These are phyloP conservation scores for Xerocomellus chrysenteron DNA, from an alignment of 768 basidiomycete genomes.

Conservation along the genomic window DNA sequence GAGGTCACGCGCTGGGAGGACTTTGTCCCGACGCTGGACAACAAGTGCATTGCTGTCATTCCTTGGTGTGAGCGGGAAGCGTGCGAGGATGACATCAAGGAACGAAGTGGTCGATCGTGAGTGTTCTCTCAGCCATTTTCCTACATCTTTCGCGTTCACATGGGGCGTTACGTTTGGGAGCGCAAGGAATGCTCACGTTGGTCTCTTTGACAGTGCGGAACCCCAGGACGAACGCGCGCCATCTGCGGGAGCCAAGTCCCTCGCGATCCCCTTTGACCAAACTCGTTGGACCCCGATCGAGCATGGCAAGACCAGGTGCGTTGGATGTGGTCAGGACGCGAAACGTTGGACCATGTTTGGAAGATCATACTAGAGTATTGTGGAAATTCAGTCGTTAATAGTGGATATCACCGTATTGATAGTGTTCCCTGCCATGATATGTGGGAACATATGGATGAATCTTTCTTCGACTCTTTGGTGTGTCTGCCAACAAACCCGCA, in stretches of 20 bases:
- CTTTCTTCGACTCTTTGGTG: background rate
- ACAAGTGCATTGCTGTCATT: slow-evolving; percentile 81
- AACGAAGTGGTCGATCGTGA: slow-evolving; percentile 83
- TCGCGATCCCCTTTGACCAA: slow-evolving; percentile 96
- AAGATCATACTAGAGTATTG: slow-evolving; percentile 61
- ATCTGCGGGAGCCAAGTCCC: slow-evolving; percentile 94
- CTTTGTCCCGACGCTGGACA: slow-evolving; percentile 86
- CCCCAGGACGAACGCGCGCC: slow-evolving; percentile 93
- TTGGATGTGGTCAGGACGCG: slow-evolving; percentile 82
- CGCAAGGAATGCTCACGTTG: background rate
- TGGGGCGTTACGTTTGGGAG: background rate
- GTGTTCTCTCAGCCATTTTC: slow-evolving; percentile 4
- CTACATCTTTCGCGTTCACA: background rate
- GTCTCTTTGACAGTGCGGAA: slow-evolving; percentile 56
- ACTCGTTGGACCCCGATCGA: slow-evolving; percentile 75
- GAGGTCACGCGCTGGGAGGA: slow-evolving; percentile 87
- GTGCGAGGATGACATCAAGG: slow-evolving; percentile 99
- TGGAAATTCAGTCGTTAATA: background rate
- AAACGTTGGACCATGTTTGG: slow-evolving; percentile 99
- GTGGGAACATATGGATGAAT: background rate
- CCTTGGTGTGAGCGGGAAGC: slow-evolving; percentile 95
- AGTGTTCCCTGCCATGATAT: background rate
- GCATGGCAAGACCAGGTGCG: slow-evolving; percentile 84
- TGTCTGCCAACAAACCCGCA: background rate
- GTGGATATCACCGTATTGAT: background rate